Conservation (phyloP, 2,329 filamentous ascomycete species). For the Colletotrichum lentis region DNA sequence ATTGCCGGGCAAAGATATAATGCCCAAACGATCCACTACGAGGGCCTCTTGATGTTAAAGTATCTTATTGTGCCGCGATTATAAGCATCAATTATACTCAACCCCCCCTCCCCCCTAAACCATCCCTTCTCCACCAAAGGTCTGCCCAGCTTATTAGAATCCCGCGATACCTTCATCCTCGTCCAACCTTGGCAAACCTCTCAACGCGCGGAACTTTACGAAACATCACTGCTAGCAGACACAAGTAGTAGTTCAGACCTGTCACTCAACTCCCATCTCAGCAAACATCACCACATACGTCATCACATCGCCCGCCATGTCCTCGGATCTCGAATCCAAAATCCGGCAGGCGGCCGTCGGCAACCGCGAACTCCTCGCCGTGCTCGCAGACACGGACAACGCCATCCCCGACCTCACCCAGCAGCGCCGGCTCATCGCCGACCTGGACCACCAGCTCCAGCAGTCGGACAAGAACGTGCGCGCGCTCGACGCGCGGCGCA, state of each 20-base stretch:
- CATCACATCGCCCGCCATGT: not conserved
- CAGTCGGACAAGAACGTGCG: constrained; percentile 50
- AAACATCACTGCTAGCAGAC: not conserved
- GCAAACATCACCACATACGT: not conserved
- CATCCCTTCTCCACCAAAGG: not conserved
- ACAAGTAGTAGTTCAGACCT: not conserved
- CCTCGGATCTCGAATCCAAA: constrained; percentile 44
- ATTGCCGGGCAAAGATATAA: constrained; percentile 9
- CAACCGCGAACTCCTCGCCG: constrained; percentile 55
- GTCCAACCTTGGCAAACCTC: not conserved
- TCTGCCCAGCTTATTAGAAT: not conserved
- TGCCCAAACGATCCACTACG: not conserved
- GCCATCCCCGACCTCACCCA: constrained; percentile 56
- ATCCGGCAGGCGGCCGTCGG: constrained; percentile 52
- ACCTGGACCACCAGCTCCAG: constrained; percentile 54
- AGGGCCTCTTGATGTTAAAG: not conserved
- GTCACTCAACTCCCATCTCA: not conserved
- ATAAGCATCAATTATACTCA: not conserved
- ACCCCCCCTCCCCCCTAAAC: not conserved
- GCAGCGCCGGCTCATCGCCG: constrained; percentile 54
- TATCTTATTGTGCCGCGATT: not conserved
- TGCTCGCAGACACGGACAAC: constrained; percentile 59
- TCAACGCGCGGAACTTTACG: no score
- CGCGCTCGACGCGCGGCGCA: constrained; percentile 51
- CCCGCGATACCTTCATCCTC: not conserved